Percentiles rank a stretch among this genome's conserved stretches.
Conservation (phyloP, 2,329 filamentous ascomycete genomes). For the Diplocarpon mali region DNA sequence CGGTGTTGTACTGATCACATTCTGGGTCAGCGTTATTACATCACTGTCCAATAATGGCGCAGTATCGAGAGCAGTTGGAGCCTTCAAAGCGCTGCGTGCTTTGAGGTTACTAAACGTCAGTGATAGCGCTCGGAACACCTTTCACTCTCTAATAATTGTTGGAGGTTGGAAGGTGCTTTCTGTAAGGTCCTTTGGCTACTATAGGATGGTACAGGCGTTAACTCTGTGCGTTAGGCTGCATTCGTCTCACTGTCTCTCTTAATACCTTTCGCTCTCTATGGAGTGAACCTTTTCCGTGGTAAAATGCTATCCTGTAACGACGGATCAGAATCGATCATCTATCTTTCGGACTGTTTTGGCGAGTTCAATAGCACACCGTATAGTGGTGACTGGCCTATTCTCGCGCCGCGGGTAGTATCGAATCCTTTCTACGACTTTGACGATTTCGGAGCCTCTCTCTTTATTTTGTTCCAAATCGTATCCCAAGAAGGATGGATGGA, state of each 20-base stretch:
- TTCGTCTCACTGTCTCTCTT: slow-evolving; percentile 90
- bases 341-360: slow-evolving; percentile 66
- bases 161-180: slow-evolving; percentile 83
- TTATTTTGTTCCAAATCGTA: slow-evolving; percentile 97
- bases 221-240: slow-evolving; percentile 43
- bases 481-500: slow-evolving; percentile 97
- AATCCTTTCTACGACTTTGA: slow-evolving; percentile 91
- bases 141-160: slow-evolving; percentile 90
- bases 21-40: slow-evolving; percentile 90
- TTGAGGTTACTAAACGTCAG: slow-evolving; percentile 88
- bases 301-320: slow-evolving; percentile 76
- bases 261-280: slow-evolving; percentile 94
- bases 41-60: slow-evolving; percentile 71
- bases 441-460: slow-evolving; percentile 84
- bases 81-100: slow-evolving; percentile 92
- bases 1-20: slow-evolving; percentile 75
- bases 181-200: slow-evolving; percentile 14
- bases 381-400: slow-evolving; percentile 61
- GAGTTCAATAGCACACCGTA: slow-evolving; percentile 71
- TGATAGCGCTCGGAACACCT: slow-evolving; percentile 89
- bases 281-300: slow-evolving; percentile 83
- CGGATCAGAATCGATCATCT: slow-evolving; percentile 39
- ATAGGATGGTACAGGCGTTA: slow-evolving; percentile 4
- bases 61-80: slow-evolving; percentile 82
- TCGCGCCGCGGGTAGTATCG: slow-evolving; percentile 68